Percentiles rank a stretch among this genome's conserved stretches.
These are phyloP conservation scores for Tricholoma matsutake DNA, from an alignment of 768 basidiomycete species.

Conservation along the genomic window DNA sequence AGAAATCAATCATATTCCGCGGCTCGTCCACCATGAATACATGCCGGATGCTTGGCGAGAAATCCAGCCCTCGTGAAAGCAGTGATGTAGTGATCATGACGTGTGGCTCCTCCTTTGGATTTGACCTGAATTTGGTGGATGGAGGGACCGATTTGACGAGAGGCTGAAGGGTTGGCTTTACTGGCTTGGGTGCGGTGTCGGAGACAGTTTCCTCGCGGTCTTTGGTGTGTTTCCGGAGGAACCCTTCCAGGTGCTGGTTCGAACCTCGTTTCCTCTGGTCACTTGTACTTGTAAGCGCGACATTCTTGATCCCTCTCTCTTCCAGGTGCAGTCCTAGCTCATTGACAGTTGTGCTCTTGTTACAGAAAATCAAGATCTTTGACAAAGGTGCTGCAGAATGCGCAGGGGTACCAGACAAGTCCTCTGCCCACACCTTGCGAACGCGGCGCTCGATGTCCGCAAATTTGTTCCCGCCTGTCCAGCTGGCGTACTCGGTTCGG, in stretches of 20 bases:
- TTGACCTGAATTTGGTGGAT: slow-evolving; percentile 15
- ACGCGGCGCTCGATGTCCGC: slow-evolving; percentile 78
- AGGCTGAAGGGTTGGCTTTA: background rate
- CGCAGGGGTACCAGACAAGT: slow-evolving; percentile 34
- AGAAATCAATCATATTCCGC: slow-evolving; percentile 85
- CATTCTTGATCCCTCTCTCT: slow-evolving; percentile 57
- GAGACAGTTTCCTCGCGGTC: slow-evolving; percentile 8
- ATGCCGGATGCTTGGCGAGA: slow-evolving; percentile 70
- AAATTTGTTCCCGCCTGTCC: slow-evolving; percentile 78
- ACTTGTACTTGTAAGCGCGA: slow-evolving; percentile 63
- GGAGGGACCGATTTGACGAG: background rate
- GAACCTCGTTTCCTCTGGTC: slow-evolving; percentile 59
- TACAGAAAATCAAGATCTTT: slow-evolving; percentile 82
- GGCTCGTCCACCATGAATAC: slow-evolving; percentile 90
- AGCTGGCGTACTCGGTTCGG: slow-evolving; percentile 67
- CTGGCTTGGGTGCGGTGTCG: slow-evolving; percentile 5
- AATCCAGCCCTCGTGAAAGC: slow-evolving; percentile 88
- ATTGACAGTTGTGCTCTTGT: slow-evolving; percentile 66
- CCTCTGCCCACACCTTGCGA: slow-evolving; percentile 71
- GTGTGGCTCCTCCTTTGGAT: slow-evolving; percentile 43
- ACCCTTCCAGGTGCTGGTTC: slow-evolving; percentile 75
- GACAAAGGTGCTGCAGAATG: slow-evolving; percentile 35
- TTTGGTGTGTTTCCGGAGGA: slow-evolving; percentile 42
- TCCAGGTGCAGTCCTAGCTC: slow-evolving; percentile 57
- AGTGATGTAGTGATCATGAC: slow-evolving; percentile 89